Percentiles rank a stretch among this genome's conserved stretches.
Conservation (phyloP, 2,329 filamentous ascomycete genomes). For the Aspergillus hortae region DNA sequence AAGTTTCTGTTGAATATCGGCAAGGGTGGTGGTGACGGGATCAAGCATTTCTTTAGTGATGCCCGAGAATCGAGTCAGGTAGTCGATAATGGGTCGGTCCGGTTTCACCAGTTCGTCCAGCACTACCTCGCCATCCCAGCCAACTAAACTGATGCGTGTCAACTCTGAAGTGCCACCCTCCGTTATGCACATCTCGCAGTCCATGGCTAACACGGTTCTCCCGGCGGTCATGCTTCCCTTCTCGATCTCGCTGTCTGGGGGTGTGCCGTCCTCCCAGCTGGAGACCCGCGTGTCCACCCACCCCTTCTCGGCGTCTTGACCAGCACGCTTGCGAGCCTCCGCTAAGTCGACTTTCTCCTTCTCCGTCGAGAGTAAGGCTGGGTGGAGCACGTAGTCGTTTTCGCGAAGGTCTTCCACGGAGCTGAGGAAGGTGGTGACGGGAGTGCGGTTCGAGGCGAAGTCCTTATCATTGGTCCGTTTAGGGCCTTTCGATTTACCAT, state of each 20-base stretch:
- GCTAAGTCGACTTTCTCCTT: conserved; percentile 54
- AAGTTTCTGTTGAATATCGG: conserved; percentile 77
- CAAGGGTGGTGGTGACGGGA: conserved; percentile 75
- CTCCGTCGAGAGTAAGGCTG: conserved; percentile 62
- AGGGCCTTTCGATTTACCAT: conserved; percentile 50
- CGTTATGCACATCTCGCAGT: conserved; percentile 97
- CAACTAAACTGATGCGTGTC: conserved; percentile 80
- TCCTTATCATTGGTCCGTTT: conserved; percentile 60
- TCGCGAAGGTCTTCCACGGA: conserved; percentile 70
- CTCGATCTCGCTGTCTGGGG: conserved; percentile 68
- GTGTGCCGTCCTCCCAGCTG: conserved; percentile 62
- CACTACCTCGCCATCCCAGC: conserved; percentile 78
- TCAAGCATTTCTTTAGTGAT: conserved; percentile 84
- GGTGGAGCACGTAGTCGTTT: conserved; percentile 82
- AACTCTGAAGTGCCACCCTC: conserved; percentile 75
- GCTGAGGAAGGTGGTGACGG: conserved; percentile 76
- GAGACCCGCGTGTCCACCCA: conserved; percentile 79
- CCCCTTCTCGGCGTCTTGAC: conserved; percentile 55
- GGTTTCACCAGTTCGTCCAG: conserved; percentile 93
- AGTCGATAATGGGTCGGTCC: conserved; percentile 80
- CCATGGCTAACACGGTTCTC: conserved; percentile 73
- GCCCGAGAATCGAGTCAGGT: conserved; percentile 86
- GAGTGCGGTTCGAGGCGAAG: conserved; percentile 72
- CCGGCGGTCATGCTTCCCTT: conserved; percentile 80
- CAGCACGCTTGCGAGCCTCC: conserved; percentile 49